Evolutionary conservation across 2,329 filamentous ascomycete species (phyloP).

Genomic region (Talaromyces atroroseus): DNA sequence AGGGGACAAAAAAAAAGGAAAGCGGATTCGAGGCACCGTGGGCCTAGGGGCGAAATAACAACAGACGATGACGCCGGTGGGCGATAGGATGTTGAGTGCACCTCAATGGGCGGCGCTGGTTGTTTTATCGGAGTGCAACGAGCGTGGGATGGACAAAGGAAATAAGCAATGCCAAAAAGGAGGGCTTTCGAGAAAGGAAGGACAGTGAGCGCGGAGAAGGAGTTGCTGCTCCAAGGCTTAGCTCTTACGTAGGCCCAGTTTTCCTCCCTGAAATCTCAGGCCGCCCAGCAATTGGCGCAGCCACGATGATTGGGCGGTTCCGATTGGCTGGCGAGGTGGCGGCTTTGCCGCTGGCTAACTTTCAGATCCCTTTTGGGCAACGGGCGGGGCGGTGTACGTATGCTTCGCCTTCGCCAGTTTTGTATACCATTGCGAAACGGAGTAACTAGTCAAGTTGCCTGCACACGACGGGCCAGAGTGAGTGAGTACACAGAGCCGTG

Average conservation of each 20-base stretch:
- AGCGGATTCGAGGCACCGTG: constrained; percentile 10
- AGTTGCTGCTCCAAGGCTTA: no score
- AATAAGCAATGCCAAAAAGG: no score
- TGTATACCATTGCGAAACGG: no score
- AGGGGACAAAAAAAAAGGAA: not conserved
- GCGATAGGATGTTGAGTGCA: not conserved
- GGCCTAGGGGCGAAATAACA: constrained; percentile 1
- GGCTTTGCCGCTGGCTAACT: not conserved
- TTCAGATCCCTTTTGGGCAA: not conserved
- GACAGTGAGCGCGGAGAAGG: not conserved
- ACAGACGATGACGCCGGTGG: not conserved
- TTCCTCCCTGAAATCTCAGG: not conserved
- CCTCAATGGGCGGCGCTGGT: not conserved
- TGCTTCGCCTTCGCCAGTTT: no score
- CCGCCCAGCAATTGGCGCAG: not conserved
- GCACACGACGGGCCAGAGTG: no score
- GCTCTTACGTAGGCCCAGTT: not conserved
- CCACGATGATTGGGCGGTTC: not conserved
- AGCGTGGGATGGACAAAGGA: not conserved
- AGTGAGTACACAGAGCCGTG: no score
- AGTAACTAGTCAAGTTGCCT: no score
- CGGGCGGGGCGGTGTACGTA: no score
- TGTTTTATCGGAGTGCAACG: not conserved
- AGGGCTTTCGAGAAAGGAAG: no score
- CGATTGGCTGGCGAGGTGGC: not conserved